Base-by-base conservation (phyloP, 208 protist genomes). In the Wallacemonas sp. region DNA sequence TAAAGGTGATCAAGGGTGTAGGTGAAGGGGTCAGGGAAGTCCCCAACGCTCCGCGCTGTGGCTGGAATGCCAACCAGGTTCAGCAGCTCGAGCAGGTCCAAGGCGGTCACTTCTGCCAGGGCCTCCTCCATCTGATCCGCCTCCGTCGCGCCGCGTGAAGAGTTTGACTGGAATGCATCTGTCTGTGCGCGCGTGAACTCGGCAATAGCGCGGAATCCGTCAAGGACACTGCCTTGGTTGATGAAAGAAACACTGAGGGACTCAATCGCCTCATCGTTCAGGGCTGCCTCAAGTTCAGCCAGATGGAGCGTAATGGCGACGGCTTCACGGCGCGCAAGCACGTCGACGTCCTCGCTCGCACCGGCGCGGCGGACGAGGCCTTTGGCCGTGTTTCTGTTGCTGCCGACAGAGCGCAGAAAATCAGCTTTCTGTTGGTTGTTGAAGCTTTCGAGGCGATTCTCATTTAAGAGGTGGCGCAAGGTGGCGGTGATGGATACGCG, bases 371-470 rank as follows among this genome's bases (percentile, higher is more conserved):
- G 46, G 3, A 54, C 46, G 11, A 54, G 46, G 9, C 46, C 46
- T n/a, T 54, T 54, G 24, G 46, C 26, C 3, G 46, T 54, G 24
- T 54, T 54, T 19, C 15, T 19, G 22, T 54, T 54, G 21, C 24
- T 8, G 8, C 46, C 46, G 22, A 54, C 46, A 17, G 21, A 31
- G 46, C 46, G 46, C 21, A 54, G 46, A 26, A 34, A 54, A 6
- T 54, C 46, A 6, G 46, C 46, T 26, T 54, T 54, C 46, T 54
- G 46, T 26, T 54, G 46, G 46, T 26, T 54, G 46, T 54, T 54
- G 46, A 54, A 54, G 21, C 5, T 54, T 8, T 54, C 46, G 6
- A 54, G 9, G 4, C 46, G 46, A 30, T 5, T 15, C 26, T 54
- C 46, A 26, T 54, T 54, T 19, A 26, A 19, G 17, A 54, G 27